These are phyloP conservation scores for Nicotiana attenuata DNA, from an alignment of 257 asterid species.

Conservation along the genomic window DNA sequence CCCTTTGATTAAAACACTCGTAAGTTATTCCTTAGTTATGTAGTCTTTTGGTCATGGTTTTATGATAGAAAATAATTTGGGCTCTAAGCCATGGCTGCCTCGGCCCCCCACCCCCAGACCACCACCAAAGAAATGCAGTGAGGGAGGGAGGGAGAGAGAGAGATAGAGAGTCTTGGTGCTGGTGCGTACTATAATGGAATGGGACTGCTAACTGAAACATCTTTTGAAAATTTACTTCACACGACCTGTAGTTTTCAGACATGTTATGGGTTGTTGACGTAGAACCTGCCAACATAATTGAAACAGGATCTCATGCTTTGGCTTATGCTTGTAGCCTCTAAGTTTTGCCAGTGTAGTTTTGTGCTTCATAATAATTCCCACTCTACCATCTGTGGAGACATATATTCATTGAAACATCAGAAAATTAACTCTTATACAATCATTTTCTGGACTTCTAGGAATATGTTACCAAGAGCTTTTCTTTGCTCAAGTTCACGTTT, in stretches of 20 bases:
- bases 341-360: too few relatives aligned
- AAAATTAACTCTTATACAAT: neutral
- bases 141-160: neutral
- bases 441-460: neutral
- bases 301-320: neutral
- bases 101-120: neutral
- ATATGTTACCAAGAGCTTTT: neutral
- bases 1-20: constrained; percentile 48
- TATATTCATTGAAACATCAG: neutral
- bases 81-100: neutral
- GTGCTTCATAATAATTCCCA: too few relatives aligned
- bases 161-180: neutral
- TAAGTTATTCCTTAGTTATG: constrained; percentile 36
- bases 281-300: neutral
- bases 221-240: neutral
- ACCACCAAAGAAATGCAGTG: neutral
- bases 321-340: neutral
- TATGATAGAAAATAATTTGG: neutral
- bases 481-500: neutral
- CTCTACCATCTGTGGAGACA: too few relatives aligned
- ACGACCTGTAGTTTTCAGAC: neutral
- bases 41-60: neutral
- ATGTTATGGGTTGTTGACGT: neutral
- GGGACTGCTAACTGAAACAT: neutral
- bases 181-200: neutral